phyloP scores from a whole-genome alignment of 148 eudicot species.

The Amaranthus hypochondriacus region DNA sequence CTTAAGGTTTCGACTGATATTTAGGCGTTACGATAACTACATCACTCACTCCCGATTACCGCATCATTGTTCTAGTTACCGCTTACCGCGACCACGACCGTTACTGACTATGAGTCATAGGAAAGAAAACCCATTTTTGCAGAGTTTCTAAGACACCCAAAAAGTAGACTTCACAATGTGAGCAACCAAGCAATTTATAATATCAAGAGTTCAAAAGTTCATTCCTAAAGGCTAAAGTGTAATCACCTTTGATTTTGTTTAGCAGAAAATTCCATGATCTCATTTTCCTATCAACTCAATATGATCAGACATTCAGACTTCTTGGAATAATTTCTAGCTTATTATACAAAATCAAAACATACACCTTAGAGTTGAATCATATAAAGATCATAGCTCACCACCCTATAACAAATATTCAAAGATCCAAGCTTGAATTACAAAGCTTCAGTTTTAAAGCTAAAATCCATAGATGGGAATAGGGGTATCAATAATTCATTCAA shows the following conservation, averaged over 20 bases:
- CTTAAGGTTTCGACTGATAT: too few relatives aligned
- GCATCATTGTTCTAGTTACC: too few relatives aligned
- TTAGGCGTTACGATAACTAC: too few relatives aligned
- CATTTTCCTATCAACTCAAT: background rate
- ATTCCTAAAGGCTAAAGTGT: background rate
- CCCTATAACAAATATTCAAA: too few relatives aligned
- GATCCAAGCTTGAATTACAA: too few relatives aligned
- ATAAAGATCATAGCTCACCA: too few relatives aligned
- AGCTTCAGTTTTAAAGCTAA: too few relatives aligned
- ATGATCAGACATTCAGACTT: background rate
- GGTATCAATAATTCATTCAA: too few relatives aligned
- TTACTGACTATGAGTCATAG: background rate
- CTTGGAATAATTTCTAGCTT: background rate
- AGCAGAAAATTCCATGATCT: conserved; percentile 3
- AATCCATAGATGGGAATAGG: too few relatives aligned
- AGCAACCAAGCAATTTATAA: background rate
- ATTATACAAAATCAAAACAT: background rate
- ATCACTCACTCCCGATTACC: too few relatives aligned
- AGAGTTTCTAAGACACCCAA: background rate
- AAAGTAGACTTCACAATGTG: conserved; percentile 8
- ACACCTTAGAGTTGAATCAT: too few relatives aligned
- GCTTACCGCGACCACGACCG: too few relatives aligned
- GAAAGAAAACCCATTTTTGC: background rate
- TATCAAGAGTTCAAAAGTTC: background rate
- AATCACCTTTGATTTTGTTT: background rate